Base-by-base conservation (phyloP, 352 stramenopile species). In the Phytophthora crassamura region DNA sequence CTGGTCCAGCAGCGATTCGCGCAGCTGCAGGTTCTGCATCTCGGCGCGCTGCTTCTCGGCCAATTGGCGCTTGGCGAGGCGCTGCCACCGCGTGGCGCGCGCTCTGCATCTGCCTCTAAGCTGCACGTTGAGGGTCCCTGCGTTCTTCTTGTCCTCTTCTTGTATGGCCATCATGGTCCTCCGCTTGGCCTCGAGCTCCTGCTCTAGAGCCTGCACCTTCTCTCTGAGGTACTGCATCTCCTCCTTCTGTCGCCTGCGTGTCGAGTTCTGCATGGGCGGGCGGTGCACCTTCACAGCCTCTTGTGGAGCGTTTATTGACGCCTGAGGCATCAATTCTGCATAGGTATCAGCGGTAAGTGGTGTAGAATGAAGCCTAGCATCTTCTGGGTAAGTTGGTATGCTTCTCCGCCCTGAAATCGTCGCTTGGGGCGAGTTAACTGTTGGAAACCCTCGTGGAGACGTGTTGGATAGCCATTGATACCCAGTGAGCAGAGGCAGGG, bases 171-270 rank as follows among this genome's bases (percentile, higher is more conserved):
- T 69, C 1, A 73, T 35, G 15, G 52, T 32, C 4, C 42, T 51
- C 46, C 53, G 39, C 28, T 49, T 59, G 40, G 38, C 35, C 30
- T 61, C 48, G 39, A 89, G 64, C 49, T 86, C 52, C 12, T 54
- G 16, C 47, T 89, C 77, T 22, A 89, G 58, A 20, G 72, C 64
- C 14, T 67, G 53, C 20, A 86, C 81, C 53, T 80, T 80, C 11
- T 63, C 16, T 9, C 78, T 72, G 11, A 90, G 67, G 48, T 86
- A 88, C 32, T 51, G 61, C 12, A 90, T 55, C 64, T 90, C 81
- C 45, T 83, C 63, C 50, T 88, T 83, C 59, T 84, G 78, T 22
- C 77, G 69, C 63, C 69, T 74, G 20, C 78, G 73, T 12, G 77
- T 86, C 32, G 76, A 80, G 64, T 86, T 89, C 50, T 81, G 68